These are phyloP conservation scores for Physcomitrium patens DNA, from an alignment of 225 moss, liverwort and hornwort genomes.

Conservation along the genomic window DNA sequence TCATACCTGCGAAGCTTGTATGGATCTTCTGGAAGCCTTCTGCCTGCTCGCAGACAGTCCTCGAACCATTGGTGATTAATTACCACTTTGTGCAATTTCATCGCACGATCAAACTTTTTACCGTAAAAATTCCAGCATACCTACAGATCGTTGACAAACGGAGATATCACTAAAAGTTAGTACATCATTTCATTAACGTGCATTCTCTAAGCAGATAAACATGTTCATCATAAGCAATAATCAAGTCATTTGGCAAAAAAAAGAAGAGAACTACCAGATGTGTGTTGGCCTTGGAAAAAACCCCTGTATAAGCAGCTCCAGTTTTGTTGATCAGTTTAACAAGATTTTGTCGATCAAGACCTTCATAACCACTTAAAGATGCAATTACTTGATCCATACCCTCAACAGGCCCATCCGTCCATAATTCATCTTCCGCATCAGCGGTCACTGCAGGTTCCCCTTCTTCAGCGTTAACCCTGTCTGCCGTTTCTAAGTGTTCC, in stretches of 20 bases:
- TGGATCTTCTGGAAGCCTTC: slow-evolving; percentile 60
- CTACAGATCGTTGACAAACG: slow-evolving; percentile 32
- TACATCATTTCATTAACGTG: slow-evolving; percentile 9
- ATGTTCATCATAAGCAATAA: not conserved
- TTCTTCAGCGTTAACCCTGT: slow-evolving; percentile 24
- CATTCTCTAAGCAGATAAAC: slow-evolving; percentile 14
- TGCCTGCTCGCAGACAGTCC: slow-evolving; percentile 72
- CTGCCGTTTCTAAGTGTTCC: slow-evolving; percentile 32
- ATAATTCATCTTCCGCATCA: slow-evolving; percentile 30
- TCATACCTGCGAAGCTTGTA: slow-evolving; percentile 72
- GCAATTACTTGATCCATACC: slow-evolving; percentile 81
- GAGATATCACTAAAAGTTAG: not conserved
- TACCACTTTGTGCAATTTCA: slow-evolving; percentile 64
- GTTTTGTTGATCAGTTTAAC: slow-evolving; percentile 76
- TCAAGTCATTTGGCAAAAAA: not conserved
- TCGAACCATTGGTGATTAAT: slow-evolving; percentile 96
- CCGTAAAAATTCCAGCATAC: slow-evolving; percentile 88
- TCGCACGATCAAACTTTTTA: slow-evolving; percentile 77
- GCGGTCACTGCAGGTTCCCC: slow-evolving; percentile 22
- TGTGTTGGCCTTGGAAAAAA: slow-evolving; percentile 71
- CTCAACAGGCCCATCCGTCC: slow-evolving; percentile 58
- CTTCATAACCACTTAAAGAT: slow-evolving; percentile 85
- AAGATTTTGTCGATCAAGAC: slow-evolving; percentile 59
- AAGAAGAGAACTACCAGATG: slow-evolving; percentile 68
- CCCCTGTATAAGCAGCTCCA: slow-evolving; percentile 84